A percentile compares a stretch with the other conserved stretches of the same genome.
These are phyloP conservation scores for Populus simonii DNA, from an alignment of 345 rosid species.

Conservation along the genomic window DNA sequence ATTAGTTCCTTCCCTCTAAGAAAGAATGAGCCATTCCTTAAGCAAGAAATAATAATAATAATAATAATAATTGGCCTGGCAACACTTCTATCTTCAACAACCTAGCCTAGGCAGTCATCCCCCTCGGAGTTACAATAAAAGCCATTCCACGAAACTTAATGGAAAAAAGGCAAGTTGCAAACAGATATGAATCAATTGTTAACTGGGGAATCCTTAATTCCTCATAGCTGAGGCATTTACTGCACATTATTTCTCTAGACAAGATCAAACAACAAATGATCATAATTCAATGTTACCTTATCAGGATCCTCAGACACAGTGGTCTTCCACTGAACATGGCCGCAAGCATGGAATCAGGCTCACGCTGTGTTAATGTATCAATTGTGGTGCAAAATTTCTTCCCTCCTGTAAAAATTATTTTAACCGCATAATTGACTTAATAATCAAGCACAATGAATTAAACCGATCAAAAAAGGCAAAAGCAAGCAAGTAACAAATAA, in stretches of 20 bases:
- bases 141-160: not conserved
- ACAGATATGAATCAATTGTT: not conserved
- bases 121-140: not conserved
- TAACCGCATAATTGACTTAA: not conserved
- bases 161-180: not conserved
- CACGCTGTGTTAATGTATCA: constrained; percentile 79
- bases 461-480: too few species aligned
- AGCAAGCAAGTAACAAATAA: too few species aligned
- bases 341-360: constrained; percentile 90
- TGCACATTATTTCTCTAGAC: not conserved
- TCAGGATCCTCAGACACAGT: constrained; percentile 52
- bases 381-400: constrained; percentile 73
- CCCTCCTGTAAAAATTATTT: constrained; percentile 52
- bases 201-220: not conserved
- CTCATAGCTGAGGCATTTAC: not conserved
- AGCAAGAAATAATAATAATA: not conserved
- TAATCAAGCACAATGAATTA: not conserved
- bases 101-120: not conserved
- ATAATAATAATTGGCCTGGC: not conserved
- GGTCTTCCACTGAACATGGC: constrained; percentile 91
- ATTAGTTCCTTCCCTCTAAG: not conserved
- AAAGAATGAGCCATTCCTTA: not conserved
- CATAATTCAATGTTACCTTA: constrained; percentile 34
- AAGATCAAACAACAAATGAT: not conserved
- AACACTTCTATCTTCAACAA: not conserved